Evolutionary conservation across 208 protist genomes (phyloP).

Genomic region (Naegleria lovaniensis): DNA sequence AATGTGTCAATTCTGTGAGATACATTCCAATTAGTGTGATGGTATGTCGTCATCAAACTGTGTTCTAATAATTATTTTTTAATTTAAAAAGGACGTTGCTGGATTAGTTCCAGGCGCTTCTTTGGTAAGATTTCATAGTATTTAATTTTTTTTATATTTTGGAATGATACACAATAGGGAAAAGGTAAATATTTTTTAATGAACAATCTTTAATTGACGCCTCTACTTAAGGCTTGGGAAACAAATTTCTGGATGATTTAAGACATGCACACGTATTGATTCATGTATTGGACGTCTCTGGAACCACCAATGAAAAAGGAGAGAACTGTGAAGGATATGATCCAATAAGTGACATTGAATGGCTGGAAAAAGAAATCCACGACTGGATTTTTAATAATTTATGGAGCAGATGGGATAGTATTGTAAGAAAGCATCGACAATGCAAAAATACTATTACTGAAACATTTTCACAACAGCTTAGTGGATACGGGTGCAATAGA

Average conservation of each 20-base stretch:
- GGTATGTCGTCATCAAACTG: background rate
- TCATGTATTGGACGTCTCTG: constrained; percentile 76
- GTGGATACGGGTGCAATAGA: constrained; percentile 12
- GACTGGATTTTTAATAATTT: constrained; percentile 31
- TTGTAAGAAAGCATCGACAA: background rate
- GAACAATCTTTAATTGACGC: background rate
- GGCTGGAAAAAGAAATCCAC: constrained; percentile 16
- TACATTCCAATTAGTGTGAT: background rate
- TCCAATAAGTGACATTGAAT: constrained; percentile 33
- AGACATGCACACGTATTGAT: constrained; percentile 81
- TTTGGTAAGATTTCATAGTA: constrained; percentile 25
- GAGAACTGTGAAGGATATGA: constrained; percentile 54
- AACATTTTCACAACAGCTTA: background rate
- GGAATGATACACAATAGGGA: constrained; percentile 38
- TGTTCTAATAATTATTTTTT: background rate
- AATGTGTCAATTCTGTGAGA: constrained; percentile 21
- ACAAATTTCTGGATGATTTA: constrained; percentile 88
- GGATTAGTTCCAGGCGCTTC: constrained; percentile 88
- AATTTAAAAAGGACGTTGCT: constrained; percentile 72
- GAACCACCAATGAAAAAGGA: constrained; percentile 73
- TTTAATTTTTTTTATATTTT: too few species aligned
- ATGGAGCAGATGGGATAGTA: background rate
- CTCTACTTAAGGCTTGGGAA: constrained; percentile 77
- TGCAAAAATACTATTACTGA: background rate
- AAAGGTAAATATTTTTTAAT: background rate